Evolutionary conservation across 257 asterid genomes (phyloP), one percentile per base, ranked within the genome.

Genomic region (Coffea canephora): DNA sequence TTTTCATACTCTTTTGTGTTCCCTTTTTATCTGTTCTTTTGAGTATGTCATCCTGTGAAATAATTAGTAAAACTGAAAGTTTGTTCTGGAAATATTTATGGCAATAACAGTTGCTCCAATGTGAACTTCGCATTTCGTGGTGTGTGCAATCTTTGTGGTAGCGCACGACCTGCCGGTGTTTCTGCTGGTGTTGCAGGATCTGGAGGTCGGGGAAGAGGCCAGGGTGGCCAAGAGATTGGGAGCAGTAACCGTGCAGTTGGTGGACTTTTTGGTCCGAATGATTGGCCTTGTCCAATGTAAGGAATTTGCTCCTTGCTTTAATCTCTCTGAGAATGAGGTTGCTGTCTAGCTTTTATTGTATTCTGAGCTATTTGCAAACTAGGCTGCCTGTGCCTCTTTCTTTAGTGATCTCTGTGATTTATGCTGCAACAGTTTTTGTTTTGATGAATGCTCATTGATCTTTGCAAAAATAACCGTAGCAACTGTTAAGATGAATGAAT

Each of bases 281-380:
- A 96, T 80, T 96, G 99, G 99, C 39, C 98, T 80, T 96, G 99
- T 86, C 99, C 99, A 71, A 96, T 96, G 99, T 96, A 88, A 88
- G 95, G 78, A 73, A 79, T 18, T 39, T 50, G 39, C 11, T 31
- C 1, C 31, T 70, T 78, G n/a, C 5, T 71, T 55, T 43, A 65
- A 57, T 61, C 45, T 49, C 25, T 64, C 8, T 25, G 13, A 15
- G 4, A 23, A 3, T 54, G n/a, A 23, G 45, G 15, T 25, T 21
- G 50, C 12, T 57, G 65, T 18, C 5, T 3, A 36, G 5, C 43
- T 31, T 45, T 12, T 6, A 27, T 19, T 73, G 66, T 3, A 45
- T 46, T 21, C 8, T 19, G 8, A 57, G 25, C 65, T 18, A 57
- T 19, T 19, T 50, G 5, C 3, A 73, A 57, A 27, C 25, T 25